Percentiles rank a stretch among this genome's conserved stretches.
These are phyloP conservation scores for Capronia americana DNA, from an alignment of 2,329 filamentous ascomycete species.

Conservation along the genomic window DNA sequence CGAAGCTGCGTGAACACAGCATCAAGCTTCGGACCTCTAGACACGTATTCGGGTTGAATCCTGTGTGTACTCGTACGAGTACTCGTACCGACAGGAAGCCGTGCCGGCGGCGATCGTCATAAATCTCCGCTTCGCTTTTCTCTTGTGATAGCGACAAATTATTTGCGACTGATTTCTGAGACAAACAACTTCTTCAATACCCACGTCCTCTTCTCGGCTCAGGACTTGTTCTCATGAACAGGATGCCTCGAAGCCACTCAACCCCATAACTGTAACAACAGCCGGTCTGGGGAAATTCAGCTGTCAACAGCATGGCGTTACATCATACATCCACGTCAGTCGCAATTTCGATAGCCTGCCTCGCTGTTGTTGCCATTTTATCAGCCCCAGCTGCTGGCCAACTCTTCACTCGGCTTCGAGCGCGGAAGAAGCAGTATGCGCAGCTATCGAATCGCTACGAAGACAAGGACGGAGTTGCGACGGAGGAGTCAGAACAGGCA, in stretches of 20 bases:
- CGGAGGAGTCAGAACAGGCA: slow-evolving; percentile 64
- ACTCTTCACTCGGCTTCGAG: slow-evolving; percentile 19
- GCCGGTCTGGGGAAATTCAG: not conserved
- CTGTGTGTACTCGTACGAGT: too few species aligned
- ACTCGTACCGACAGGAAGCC: not conserved
- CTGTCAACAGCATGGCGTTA: slow-evolving; percentile 11
- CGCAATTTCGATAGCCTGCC: slow-evolving; percentile 33
- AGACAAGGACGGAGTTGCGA: slow-evolving; percentile 73
- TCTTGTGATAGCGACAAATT: not conserved
- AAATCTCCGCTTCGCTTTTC: not conserved
- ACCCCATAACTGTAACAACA: not conserved
- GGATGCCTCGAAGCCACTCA: not conserved
- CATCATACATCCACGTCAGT: slow-evolving; percentile 29
- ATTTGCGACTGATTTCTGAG: not conserved
- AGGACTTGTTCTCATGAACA: not conserved
- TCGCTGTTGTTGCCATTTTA: slow-evolving; percentile 27
- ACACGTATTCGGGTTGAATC: not conserved
- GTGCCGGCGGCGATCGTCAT: not conserved
- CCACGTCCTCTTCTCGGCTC: not conserved
- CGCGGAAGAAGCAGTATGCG: slow-evolving; percentile 30
- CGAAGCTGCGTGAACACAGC: not conserved
- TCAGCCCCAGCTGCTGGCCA: slow-evolving; percentile 31
- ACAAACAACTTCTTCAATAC: not conserved
- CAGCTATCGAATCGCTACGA: slow-evolving; percentile 60
- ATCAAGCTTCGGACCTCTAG: not conserved